Base-by-base conservation (phyloP, 345 rosid genomes). In the Euclidium syriacum region DNA sequence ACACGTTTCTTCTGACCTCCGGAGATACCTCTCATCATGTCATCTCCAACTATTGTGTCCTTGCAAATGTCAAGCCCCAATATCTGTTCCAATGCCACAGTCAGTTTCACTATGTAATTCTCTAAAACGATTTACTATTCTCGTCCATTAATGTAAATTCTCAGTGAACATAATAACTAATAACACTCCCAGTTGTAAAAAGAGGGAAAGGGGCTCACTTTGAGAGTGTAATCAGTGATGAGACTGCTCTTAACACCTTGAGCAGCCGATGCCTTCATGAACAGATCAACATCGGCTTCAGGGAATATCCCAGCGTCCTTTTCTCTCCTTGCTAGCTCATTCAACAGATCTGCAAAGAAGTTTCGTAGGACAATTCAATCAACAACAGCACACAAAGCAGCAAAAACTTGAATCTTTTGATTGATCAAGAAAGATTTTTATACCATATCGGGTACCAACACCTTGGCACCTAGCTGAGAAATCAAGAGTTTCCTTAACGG, bases 241-340 rank as follows among this genome's bases (percentile, higher is more conserved):
- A 88, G 76, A 63, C 71, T 72, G 58, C 81, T 81, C 67, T 82
- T 82, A 16, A 80, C 75, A 2, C 92, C 96, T 74, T 80, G 61
- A 74, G 85, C 76, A 24, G 96, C 85, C 8, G 92, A 81, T 55
- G 96, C 96, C 84, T 90, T 90, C 97, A 90, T 87, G 82, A 83
- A 90, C 68, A 87, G 78, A 74, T 90, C 97, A 10, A 83, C 64
- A 49, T 87, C 94, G 3, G 97, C 81, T 58, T 90, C 97, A 0
- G 97, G 97, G n/a, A 77, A 71, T 1, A 90, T 82, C 14, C 97
- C 95, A 34, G 92, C 90, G 10, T 80, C 78, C 33, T 78, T 90
- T 78, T 90, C 97, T 50, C 95, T 90, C 36, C 89, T 82, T n/a
- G 81, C 88, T 49, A 90, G 78, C 75, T 90, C 95, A 58, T 69